Evolutionary conservation across 331 rosid genomes (phyloP).

Genomic region (Pyrus hybrid): DNA sequence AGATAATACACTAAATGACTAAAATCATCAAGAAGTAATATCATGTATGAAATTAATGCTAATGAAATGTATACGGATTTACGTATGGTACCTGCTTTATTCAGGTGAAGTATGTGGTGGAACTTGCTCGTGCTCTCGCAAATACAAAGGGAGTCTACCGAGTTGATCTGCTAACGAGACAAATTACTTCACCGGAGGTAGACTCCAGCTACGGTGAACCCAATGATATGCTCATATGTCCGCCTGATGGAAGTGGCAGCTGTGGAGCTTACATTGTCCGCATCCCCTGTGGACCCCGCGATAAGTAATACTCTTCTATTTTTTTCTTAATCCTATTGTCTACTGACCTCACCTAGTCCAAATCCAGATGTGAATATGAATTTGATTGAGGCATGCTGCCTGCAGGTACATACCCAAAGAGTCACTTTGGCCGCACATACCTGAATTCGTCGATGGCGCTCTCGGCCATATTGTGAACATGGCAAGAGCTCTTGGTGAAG

Average conservation of each 20-base stretch:
- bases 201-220: slow-evolving; percentile 75
- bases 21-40: neutral
- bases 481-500: slow-evolving; percentile 48
- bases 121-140: slow-evolving; percentile 73
- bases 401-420: slow-evolving; percentile 45
- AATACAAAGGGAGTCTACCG: slow-evolving; percentile 66
- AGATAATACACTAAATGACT: neutral
- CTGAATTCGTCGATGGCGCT: slow-evolving; percentile 52
- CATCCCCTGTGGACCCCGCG: slow-evolving; percentile 67
- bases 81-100: neutral
- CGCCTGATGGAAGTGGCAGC: slow-evolving; percentile 56
- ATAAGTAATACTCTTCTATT: slow-evolving; percentile 18
- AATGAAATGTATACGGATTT: neutral
- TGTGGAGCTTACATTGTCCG: slow-evolving; percentile 76
- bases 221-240: slow-evolving; percentile 63
- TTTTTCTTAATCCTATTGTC: neutral
- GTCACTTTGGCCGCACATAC: slow-evolving; percentile 52
- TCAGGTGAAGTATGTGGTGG: slow-evolving; percentile 76
- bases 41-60: neutral
- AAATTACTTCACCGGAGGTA: slow-evolving; percentile 55
- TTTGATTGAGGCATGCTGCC: neutral
- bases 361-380: neutral
- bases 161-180: slow-evolving; percentile 74
- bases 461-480: slow-evolving; percentile 41
- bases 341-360: neutral